Evolutionary conservation across 2,329 filamentous ascomycete species (phyloP).

Genomic region (Trichoderma asperellum): DNA sequence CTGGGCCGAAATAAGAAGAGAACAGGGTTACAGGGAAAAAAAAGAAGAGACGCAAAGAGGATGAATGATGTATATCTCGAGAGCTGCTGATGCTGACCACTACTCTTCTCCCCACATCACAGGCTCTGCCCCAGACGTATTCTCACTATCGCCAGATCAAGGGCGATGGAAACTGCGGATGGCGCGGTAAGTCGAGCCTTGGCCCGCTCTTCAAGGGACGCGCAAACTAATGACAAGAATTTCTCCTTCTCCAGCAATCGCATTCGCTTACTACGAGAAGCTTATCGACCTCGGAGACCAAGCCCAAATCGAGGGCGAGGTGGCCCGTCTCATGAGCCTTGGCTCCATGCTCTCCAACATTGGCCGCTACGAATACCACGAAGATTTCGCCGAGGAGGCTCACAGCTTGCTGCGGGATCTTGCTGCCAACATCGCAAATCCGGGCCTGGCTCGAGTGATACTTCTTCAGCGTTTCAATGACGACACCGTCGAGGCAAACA

Average conservation of each 20-base stretch:
- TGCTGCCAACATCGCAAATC: constrained; percentile 60
- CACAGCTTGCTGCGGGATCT: constrained; percentile 69
- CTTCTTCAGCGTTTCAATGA: constrained; percentile 77
- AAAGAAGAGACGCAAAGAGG: background rate
- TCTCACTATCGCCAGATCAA: constrained; percentile 85
- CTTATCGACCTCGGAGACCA: constrained; percentile 70
- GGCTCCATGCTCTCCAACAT: constrained; percentile 70
- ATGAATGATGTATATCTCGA: background rate
- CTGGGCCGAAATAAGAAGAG: background rate
- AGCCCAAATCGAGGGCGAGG: constrained; percentile 69
- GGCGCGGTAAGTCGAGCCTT: constrained; percentile 76
- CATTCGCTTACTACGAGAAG: constrained; percentile 90
- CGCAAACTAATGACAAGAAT: background rate
- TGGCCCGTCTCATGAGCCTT: constrained; percentile 71
- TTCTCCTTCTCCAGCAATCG: constrained; percentile 66
- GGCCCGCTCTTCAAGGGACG: background rate
- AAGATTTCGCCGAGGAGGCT: constrained; percentile 82
- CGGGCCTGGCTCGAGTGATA: constrained; percentile 56
- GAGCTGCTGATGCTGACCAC: constrained; percentile 27
- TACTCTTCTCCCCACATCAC: constrained; percentile 20
- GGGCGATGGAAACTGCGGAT: constrained; percentile 95
- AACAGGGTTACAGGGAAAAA: background rate
- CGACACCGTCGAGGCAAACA: constrained; percentile 64
- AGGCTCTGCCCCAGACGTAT: constrained; percentile 83
- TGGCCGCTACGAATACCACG: constrained; percentile 72